Conservation (phyloP, 2,329 filamentous ascomycete species). For the Colletotrichum brevisporum region DNA sequence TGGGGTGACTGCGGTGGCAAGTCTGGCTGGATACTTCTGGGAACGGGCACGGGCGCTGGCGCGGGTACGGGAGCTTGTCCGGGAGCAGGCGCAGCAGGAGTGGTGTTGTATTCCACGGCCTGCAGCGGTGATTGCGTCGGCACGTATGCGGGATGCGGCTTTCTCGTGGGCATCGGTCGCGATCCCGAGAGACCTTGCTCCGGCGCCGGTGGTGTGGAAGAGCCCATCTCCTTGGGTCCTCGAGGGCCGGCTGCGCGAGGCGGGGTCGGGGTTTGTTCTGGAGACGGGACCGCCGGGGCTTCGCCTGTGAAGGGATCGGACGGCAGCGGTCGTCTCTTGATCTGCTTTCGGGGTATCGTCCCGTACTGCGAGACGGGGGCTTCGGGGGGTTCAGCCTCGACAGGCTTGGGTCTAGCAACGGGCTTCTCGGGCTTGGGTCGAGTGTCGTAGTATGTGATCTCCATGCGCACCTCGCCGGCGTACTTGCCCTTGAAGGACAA, state of each 20-base stretch:
- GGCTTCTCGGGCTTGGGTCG: conserved; percentile 85
- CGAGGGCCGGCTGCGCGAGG: conserved; percentile 52
- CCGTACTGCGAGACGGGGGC: conserved; percentile 45
- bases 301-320: conserved; percentile 79
- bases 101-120: conserved; percentile 64
- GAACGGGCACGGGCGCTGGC: not conserved
- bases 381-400: conserved; percentile 39
- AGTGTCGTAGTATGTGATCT: conserved; percentile 96
- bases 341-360: conserved; percentile 70
- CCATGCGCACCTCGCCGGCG: conserved; percentile 92
- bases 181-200: conserved; percentile 35
- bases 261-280: conserved; percentile 62
- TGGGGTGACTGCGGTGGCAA: conserved; percentile 53
- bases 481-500: conserved; percentile 94
- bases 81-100: conserved; percentile 49
- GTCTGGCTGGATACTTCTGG: conserved; percentile 49
- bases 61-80: not conserved
- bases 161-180: conserved; percentile 46
- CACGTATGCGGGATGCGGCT: conserved; percentile 54
- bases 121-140: conserved; percentile 68
- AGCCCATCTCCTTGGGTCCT: conserved; percentile 34
- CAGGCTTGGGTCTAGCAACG: conserved; percentile 66
- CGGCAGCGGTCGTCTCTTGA: conserved; percentile 89
- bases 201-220: conserved; percentile 13
- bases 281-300: conserved; percentile 52